Base-by-base conservation (phyloP, 1,284 basidiomycete genomes). In the Neonothopanus nambi region DNA sequence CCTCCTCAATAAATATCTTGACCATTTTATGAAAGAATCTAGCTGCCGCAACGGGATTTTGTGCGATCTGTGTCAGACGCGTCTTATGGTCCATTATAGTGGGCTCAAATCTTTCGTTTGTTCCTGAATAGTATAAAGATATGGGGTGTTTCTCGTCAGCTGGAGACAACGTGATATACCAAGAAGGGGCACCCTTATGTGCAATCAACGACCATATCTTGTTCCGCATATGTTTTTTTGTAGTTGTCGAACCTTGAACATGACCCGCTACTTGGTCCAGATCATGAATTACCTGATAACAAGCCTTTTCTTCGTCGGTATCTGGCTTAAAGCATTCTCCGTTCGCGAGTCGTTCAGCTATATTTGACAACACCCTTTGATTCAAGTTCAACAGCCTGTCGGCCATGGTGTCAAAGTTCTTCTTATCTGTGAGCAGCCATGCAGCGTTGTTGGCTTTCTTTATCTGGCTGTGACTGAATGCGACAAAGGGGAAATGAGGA, bases 131-230 rank as follows among this genome's bases (percentile, higher is more conserved):
- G 37, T 67, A 66, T 15, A 67, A 33, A 43, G 52, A 63, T 3
- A 68, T 52, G 17, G 63, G 66, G 54, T 65, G 55, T 38, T 60
- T 61, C 11, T 30, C 40, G 48, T 67, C 64, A 7, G 57, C 26
- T 28, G 65, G 66, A 7, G 64, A 48, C 36, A 66, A 61, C 12
- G 67, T 68, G 1, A 69, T 60, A 47, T 65, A 69, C 61, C 63
- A 67, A 0, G 59, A 50, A 2, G 68, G 68, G 9, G 64, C 59
- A 23, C 67, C 65, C 7, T 51, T 24, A 41, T 61, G 59, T 13
- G 56, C 58, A 13, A 69, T 67, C 5, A 75, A 43, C 2, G 70
- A 67, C 70, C 70, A 71, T 3, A 75, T 68, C 48, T 76, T 67
- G 57, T 69, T 69, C 17, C 68, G 28, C 67, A 68, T 68, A 43